Base-by-base conservation (phyloP, 805 yeast genomes). In the Zygosaccharomyces kombuchaensis region DNA sequence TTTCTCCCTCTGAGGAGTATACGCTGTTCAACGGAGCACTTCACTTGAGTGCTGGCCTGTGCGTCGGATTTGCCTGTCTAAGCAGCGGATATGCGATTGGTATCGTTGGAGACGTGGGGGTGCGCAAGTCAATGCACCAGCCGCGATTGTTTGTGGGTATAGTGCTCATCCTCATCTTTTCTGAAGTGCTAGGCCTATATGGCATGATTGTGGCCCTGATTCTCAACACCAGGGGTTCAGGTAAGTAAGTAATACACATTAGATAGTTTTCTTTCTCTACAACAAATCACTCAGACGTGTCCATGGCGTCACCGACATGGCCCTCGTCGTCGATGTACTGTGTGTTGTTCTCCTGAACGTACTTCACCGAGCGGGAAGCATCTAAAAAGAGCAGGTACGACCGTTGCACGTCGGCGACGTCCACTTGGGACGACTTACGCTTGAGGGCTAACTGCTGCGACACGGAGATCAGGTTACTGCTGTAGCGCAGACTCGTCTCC, bases 71-170 rank as follows among this genome's bases (percentile, higher is more conserved):
- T 62, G 89, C 98, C 3, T 90, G 98, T 66, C 75, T 93, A 63
- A 90, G 98, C 34, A 86, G 96, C 48, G 99, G 99, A 36, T 93
- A 90, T 68, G 93, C 99, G 47, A 87, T 87, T 71, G 96, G 96
- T 41, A 83, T 87, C 52, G 96, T 87, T 31, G 96, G 96, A 34
- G 96, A 87, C 62, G 95, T 85, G 59, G 96, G 96, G 54, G 95
- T 87, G 38, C 80, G 96, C 59, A 87, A 84, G 58, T 80, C 77
- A 56, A 84, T 87, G 87, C 87, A 85, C 61, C 95, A 87, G 67
- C 91, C 95, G 40, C 76, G 89, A 61, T 73, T 87, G 51, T 87
- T 87, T 69, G 96, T 87, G 42, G 96, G 96, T 34, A 87, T 87
- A 66, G 91, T 87, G 43, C 78, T 87, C 67, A 88, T 87, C 59